Evolutionary conservation across 441 rosid species (phyloP), one percentile per base, ranked within the genome.

Genomic region (Erodium texanum): DNA sequence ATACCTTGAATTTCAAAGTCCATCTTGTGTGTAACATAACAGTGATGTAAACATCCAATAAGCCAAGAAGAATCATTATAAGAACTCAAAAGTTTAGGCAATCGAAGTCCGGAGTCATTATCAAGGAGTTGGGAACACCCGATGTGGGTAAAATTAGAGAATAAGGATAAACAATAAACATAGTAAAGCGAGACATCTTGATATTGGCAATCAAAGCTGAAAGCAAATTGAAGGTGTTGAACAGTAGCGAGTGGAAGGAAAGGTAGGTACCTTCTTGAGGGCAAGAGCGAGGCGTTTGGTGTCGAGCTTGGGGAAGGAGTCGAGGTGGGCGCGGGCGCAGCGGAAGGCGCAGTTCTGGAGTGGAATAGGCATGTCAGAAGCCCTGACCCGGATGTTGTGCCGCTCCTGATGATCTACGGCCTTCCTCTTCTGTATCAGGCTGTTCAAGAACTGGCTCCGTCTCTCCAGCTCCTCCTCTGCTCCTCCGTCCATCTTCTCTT

Each of bases 271-370:
- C 96, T 91, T 91, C 80, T 91, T 93, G 1, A 93, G 93, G 14
- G 99, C 87, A 66, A 88, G 89, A 34, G 99, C 96, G 7, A 91
- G 84, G 65, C 92, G 83, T 81, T 90, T 93, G 74, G 92, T 91
- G 73, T 91, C 95, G 43, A 90, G 83, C 59, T 93, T 93, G 24
- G 90, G 82, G 77, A 78, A 87, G 70, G 93, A 79, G 77, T 91
- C 87, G 69, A 93, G 89, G 67, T 73, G 86, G 52, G 87, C 84
- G 74, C 97, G 92, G 4, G 99, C 87, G 73, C 85, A 88, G 74
- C 69, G 75, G 71, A 93, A 86, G 54, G 99, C 99, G 62, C 74
- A 77, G 73, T 80, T 83, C 77, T 91, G 99, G 70, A 87, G 67
- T 66, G 85, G 68, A 12, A 81, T 66, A n/a, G 99, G 86, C 96